phyloP scores from a whole-genome alignment of 257 asterid genomes.

The Penstemon barbatus region DNA sequence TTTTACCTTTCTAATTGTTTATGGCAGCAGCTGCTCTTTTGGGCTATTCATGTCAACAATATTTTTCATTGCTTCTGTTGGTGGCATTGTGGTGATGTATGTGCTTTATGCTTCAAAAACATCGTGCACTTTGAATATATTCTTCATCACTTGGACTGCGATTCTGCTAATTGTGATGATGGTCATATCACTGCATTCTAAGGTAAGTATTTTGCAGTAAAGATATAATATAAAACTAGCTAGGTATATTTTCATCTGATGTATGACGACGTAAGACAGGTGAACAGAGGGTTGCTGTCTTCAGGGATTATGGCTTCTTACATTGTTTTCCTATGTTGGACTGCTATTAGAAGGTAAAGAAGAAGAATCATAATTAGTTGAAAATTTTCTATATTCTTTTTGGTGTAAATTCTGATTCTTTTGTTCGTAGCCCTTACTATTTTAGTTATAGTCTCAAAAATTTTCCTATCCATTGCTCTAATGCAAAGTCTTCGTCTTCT shows the following conservation, averaged over 20 bases:
- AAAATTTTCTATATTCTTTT: too few relatives aligned
- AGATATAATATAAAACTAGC: not conserved
- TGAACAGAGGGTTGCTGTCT: conserved; percentile 83
- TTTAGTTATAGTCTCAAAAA: too few relatives aligned
- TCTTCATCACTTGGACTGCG: conserved; percentile 91
- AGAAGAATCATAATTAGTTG: too few relatives aligned
- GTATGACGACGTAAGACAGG: conserved; percentile 50
- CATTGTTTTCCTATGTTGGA: conserved; percentile 89
- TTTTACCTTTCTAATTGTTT: not conserved
- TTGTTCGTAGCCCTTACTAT: too few relatives aligned
- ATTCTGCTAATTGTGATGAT: conserved; percentile 84
- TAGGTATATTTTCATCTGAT: conserved; percentile 8
- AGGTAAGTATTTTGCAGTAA: conserved; percentile 46
- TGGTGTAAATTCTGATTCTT: too few relatives aligned
- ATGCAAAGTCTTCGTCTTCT: too few relatives aligned
- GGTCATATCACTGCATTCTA: conserved; percentile 80
- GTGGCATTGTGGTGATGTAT: conserved; percentile 77
- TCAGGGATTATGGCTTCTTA: conserved; percentile 98
- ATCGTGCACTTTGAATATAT: conserved; percentile 79
- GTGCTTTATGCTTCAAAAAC: conserved; percentile 65
- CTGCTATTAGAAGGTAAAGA: conserved; percentile 81
- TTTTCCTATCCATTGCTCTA: too few relatives aligned
- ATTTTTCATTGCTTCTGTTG: conserved; percentile 64
- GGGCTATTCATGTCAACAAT: conserved; percentile 88
- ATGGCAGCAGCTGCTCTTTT: conserved; percentile 55